phyloP scores from a whole-genome alignment of 2,329 filamentous ascomycete genomes.

The Didymosphaeria variabile region DNA sequence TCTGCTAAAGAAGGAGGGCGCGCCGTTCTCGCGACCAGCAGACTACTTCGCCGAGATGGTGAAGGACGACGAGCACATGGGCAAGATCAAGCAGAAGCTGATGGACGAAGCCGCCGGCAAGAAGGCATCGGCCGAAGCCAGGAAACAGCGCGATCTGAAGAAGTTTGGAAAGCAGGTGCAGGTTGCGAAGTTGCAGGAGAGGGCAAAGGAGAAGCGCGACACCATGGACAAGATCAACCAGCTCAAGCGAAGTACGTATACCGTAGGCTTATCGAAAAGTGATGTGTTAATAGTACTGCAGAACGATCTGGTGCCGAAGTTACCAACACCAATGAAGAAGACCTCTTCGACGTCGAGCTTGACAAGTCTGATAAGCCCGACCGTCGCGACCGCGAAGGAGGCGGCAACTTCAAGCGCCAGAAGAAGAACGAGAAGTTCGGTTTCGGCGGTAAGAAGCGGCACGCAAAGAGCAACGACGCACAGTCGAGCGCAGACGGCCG shows the following conservation, averaged over 20 bases:
- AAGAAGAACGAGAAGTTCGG: slow-evolving; percentile 97
- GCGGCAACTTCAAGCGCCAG: slow-evolving; percentile 75
- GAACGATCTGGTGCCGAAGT: slow-evolving; percentile 81
- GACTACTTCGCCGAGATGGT: slow-evolving; percentile 99
- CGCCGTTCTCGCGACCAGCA: slow-evolving; percentile 85
- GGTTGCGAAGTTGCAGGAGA: slow-evolving; percentile 93
- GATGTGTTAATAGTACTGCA: slow-evolving; percentile 53
- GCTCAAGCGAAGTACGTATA: slow-evolving; percentile 87
- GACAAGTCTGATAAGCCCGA: slow-evolving; percentile 60
- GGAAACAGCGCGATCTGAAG: slow-evolving; percentile 93
- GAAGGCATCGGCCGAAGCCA: slow-evolving; percentile 90
- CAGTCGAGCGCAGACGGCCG: slow-evolving; percentile 81
- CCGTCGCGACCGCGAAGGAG: slow-evolving; percentile 48
- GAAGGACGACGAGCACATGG: slow-evolving; percentile 98
- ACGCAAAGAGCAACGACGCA: slow-evolving; percentile 90
- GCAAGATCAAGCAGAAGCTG: slow-evolving; percentile 91
- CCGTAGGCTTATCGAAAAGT: too few species aligned
- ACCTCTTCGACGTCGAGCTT: slow-evolving; percentile 87
- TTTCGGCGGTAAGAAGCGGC: slow-evolving; percentile 94
- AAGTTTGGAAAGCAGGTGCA: slow-evolving; percentile 99
- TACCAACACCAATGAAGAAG: slow-evolving; percentile 76
- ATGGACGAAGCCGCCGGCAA: slow-evolving; percentile 90
- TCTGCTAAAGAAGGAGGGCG: slow-evolving; percentile 81
- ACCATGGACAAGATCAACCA: slow-evolving; percentile 95
- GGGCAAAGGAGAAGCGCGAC: slow-evolving; percentile 89